Evolutionary conservation across 441 rosid genomes (phyloP).

Genomic region (Erodium moschatum): DNA sequence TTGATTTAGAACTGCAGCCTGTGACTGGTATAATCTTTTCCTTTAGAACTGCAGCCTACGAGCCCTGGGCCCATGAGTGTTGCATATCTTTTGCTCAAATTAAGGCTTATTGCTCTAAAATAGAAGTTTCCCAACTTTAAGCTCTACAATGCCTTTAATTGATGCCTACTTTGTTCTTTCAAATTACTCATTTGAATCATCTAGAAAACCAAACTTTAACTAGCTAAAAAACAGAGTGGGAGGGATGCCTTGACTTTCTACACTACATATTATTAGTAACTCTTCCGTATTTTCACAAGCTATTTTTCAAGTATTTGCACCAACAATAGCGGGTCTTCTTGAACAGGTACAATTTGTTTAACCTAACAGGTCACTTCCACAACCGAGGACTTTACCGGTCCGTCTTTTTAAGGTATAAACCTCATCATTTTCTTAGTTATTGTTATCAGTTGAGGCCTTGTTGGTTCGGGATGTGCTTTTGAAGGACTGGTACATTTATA

Average conservation of each 20-base stretch:
- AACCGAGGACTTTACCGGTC: slow-evolving; percentile 75
- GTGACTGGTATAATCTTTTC: neutral
- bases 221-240: neutral
- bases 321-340: neutral
- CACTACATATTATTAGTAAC: neutral
- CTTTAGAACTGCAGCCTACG: neutral
- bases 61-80: too few species aligned
- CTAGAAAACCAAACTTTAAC: neutral
- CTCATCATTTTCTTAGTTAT: neutral
- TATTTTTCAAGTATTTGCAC: neutral
- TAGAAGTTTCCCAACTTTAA: slow-evolving; percentile 1
- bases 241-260: neutral
- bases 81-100: neutral
- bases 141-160: neutral
- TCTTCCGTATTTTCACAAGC: neutral
- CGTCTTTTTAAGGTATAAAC: slow-evolving; percentile 50
- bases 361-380: slow-evolving; percentile 77
- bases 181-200: neutral
- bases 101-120: neutral
- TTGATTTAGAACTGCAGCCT: neutral
- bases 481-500: slow-evolving; percentile 13
- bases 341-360: slow-evolving; percentile 74
- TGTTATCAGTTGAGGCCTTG: neutral
- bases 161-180: neutral
- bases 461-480: neutral